Conservation (phyloP, 73 alveolate species). For the Tetrahymena elliotti region DNA sequence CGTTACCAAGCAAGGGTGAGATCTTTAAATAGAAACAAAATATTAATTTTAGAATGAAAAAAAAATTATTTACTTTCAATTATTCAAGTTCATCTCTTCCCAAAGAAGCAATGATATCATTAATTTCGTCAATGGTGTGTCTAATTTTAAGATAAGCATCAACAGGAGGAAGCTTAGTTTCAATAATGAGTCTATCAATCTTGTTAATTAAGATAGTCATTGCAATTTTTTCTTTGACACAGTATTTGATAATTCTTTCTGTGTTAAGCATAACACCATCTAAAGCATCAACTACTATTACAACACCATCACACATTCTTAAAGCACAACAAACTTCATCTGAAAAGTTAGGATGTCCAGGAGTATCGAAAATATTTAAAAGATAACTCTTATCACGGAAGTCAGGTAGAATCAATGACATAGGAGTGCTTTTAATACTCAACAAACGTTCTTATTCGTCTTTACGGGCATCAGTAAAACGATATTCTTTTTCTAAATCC, state of each 20-base stretch:
- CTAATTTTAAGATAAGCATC: constrained; percentile 97
- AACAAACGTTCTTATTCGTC: constrained; percentile 95
- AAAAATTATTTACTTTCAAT: constrained; percentile 46
- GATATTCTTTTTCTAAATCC: constrained; percentile 65
- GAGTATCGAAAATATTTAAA: constrained; percentile 96
- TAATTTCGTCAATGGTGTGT: constrained; percentile 89
- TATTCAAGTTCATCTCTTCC: constrained; percentile 18
- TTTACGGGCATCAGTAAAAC: constrained; percentile 92
- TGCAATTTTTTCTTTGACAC: constrained; percentile 69
- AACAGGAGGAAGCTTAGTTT: constrained; percentile 93
- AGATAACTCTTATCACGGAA: constrained; percentile 96
- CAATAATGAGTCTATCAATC: constrained; percentile 94
- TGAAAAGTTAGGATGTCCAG: constrained; percentile 95
- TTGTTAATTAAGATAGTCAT: constrained; percentile 90
- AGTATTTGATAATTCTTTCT: constrained; percentile 70
- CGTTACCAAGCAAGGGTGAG: constrained; percentile 84
- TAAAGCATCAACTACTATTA: constrained; percentile 79
- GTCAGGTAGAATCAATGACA: constrained; percentile 87
- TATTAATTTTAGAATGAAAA: constrained; percentile 26
- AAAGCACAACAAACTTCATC: constrained; percentile 90
- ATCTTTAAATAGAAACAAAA: constrained; percentile 16
- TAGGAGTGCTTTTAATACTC: constrained; percentile 90
- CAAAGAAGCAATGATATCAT: constrained; percentile 47
- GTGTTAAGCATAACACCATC: constrained; percentile 88
- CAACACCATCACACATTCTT: constrained; percentile 88